Base-by-base conservation (phyloP, 2,329 filamentous ascomycete species). In the Aspergillus novoparasiticus region DNA sequence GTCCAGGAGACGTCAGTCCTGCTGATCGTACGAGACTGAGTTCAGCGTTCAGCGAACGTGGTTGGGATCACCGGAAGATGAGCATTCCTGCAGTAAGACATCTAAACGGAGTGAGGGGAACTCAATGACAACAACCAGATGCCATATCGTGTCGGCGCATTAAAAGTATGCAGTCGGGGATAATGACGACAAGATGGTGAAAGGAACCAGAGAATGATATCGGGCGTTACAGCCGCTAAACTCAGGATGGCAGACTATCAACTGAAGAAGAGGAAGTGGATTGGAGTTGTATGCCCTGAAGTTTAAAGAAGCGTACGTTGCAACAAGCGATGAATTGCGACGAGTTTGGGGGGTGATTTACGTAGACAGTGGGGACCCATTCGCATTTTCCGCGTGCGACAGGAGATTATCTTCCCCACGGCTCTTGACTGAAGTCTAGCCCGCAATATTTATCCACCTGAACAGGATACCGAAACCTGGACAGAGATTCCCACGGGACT, bases 81-180 rank as follows among this genome's bases (percentile, higher is more conserved):
- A 56, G 59, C 66, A 67, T 65, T 66, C 65, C 64, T 59, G 62
- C 60, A 39, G 56, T 50, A 34, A 23, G 39, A 63, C 45, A 30
- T 60, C n/a, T 32, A 28, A 43, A 21, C 50, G 28, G 21, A 61
- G 53, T 21, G 23, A 21, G 9, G 23, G 43, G 19, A 12, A 43
- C 54, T 65, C 62, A 65, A 63, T 63, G 50, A 62, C 36, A 26
- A 23, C 34, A 55, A 50, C 26, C 26, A 61, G 46, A 58, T 53
- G 50, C 57, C 64, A 68, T 66, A 51, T 53, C 30, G 59, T n/a
- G 28, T 19, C 6, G 48, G 21, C 32, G 34, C 39, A 45, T 61
- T 55, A 48, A 62, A 26, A 43, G 55, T 34, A 54, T 34, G 46
- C 10, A 41, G 61, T 56, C 39, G 57, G 36, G 50, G 30, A 50